Conservation (phyloP, 768 basidiomycete species). For the Podaxis sp. region DNA sequence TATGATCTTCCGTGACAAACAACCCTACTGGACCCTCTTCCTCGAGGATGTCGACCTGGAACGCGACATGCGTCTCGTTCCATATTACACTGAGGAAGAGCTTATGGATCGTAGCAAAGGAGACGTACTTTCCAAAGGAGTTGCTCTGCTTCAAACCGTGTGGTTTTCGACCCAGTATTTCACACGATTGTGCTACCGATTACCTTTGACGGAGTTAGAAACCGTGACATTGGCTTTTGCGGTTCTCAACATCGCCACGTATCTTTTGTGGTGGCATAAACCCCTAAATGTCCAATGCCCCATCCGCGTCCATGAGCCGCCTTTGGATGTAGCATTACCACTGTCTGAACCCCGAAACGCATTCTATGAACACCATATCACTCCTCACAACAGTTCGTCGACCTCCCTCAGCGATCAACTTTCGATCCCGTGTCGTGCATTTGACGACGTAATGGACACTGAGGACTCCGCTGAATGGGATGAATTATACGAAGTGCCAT, state of each 20-base stretch:
- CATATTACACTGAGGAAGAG: slow-evolving; percentile 21
- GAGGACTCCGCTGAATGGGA: neutral
- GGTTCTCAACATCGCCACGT: slow-evolving; percentile 29
- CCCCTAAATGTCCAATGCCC: slow-evolving; percentile 32
- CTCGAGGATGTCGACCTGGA: slow-evolving; percentile 17
- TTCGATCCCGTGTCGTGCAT: neutral
- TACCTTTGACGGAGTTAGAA: slow-evolving; percentile 35
- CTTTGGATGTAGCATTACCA: neutral
- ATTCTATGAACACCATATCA: neutral
- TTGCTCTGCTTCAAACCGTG: slow-evolving; percentile 31
- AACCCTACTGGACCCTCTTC: slow-evolving; percentile 8
- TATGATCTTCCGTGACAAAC: slow-evolving; percentile 5
- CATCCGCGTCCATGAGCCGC: slow-evolving; percentile 11
- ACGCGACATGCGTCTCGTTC: slow-evolving; percentile 18
- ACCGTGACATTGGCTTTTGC: slow-evolving; percentile 35
- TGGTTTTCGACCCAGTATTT: slow-evolving; percentile 37
- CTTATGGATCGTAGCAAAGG: slow-evolving; percentile 32
- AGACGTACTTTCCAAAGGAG: slow-evolving; percentile 31
- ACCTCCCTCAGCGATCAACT: neutral
- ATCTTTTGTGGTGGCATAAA: slow-evolving; percentile 39
- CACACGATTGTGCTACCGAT: slow-evolving; percentile 21
- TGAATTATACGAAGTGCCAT: neutral
- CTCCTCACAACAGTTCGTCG: neutral
- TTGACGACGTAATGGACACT: neutral
- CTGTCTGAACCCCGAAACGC: neutral